Base-by-base conservation (phyloP, 768 basidiomycete genomes). In the Auriscalpium vulgare region DNA sequence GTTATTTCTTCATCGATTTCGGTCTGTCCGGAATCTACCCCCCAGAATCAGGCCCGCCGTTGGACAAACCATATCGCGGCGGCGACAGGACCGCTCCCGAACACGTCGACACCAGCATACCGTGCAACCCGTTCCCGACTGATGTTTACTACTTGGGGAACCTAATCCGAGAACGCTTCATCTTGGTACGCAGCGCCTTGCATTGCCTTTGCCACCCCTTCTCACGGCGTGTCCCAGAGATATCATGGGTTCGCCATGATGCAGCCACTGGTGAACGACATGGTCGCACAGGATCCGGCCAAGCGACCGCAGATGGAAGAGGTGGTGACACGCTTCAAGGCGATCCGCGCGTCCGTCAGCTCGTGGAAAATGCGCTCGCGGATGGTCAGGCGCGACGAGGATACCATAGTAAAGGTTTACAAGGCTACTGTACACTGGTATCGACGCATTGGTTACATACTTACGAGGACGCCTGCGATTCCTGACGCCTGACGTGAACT, bases 231-330 rank as follows among this genome's bases (percentile, higher is more conserved):
- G 2, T 29, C 40, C 6, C 38, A 61, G 60, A 53, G 53, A 8
- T 55, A 59, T 23, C n/a, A 49, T 2, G 57, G 57, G 1, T 58
- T 60, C 19, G 50, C 48, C 23, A 59, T 61, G 21, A 47, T 61
- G 54, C 34, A 40, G 10, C 46, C 19, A 29, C 45, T 66, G n/a
- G 59, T 65, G 40, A 47, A 51, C 0, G 69, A 73, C 17, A 75
- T 76, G 74, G 63, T 68, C 0, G 65, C 72, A 54, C 53, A 59
- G 0, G 67, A 75, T 47, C 71, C 73, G 0, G 43, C 57, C 6
- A 66, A 67, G 49, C 69, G 74, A 10, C 74, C 74, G 0, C 67
- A 63, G 1, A 74, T 74, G 58, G 65, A 68, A 13, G 65, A 73
- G 48, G 73, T 72, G 3, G 66, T 73, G n/a, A 44, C 57, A 11